Evolutionary conservation across 1,284 basidiomycete genomes (phyloP).

Genomic region (Abortiporus biennis): DNA sequence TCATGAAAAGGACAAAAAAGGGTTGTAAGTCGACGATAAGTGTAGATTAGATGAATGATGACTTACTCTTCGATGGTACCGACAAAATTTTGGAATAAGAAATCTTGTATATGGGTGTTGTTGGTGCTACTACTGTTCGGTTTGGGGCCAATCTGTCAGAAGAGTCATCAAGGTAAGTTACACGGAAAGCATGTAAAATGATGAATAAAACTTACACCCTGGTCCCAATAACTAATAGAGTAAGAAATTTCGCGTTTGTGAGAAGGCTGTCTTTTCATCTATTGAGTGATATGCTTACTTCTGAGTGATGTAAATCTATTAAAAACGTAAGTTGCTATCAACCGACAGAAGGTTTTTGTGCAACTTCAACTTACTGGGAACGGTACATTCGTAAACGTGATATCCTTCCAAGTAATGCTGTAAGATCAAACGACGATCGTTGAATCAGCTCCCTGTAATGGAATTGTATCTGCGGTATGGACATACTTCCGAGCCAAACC

Average conservation of each 20-base stretch:
- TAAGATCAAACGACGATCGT: background rate
- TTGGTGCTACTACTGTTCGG: constrained; percentile 39
- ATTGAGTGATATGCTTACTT: constrained; percentile 34
- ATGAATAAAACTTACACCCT: constrained; percentile 32
- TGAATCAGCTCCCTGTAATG: background rate
- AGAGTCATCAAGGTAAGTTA: background rate
- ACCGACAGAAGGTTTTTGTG: too few species aligned
- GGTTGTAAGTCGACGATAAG: background rate
- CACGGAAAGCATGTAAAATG: background rate
- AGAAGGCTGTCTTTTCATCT: background rate
- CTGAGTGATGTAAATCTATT: constrained; percentile 55
- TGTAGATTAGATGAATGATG: background rate
- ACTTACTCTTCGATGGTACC: constrained; percentile 50
- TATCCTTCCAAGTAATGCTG: constrained; percentile 57
- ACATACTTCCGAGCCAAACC: constrained; percentile 50
- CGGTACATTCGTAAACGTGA: constrained; percentile 42
- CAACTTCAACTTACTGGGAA: constrained; percentile 39
- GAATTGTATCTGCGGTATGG: background rate
- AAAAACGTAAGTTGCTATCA: too few species aligned
- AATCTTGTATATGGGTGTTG: constrained; percentile 51
- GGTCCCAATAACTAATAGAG: constrained; percentile 50
- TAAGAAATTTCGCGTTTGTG: background rate
- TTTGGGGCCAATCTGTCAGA: constrained; percentile 27
- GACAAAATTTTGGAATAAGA: constrained; percentile 47
- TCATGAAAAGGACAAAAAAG: too few species aligned